Evolutionary conservation across 2,329 filamentous ascomycete species (phyloP), one percentile per base, ranked within the genome.

Genomic region (Helotiales sp.): DNA sequence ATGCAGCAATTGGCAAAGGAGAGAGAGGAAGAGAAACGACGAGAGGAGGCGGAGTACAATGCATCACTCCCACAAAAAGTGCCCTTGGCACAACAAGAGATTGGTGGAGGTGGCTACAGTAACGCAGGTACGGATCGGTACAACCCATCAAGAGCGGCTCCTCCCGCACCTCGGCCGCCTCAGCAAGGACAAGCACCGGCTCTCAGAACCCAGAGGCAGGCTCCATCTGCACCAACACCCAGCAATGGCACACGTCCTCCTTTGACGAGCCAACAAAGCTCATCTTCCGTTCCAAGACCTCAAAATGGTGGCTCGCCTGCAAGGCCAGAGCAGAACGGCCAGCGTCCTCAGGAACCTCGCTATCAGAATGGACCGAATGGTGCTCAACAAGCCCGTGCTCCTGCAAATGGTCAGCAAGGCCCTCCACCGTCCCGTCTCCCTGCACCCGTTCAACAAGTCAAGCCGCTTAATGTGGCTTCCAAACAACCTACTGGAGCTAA

Each of bases 1-100:
- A 78, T 83, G 57, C 75, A 78, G 31, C 76, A 80, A 62, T 65
- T 40, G 82, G 87, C 55, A 29, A 52, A 50, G 36, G 57, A 59
- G 62, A 77, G 80, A 1, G 83, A 86, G 62, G 88, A 91, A 66
- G 84, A 87, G 67, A 82, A 82, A 54, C 82, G 90, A 54, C 84
- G 88, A 63, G 91, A 96, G 52, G 80, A 90, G 66, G 92, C 95
- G 70, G 90, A 86, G 17, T 97, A 96, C 74, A 96, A 98, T 73
- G 89, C 91, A 33, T 91, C 90, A 24, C 77, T 97, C 59, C 93
- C 92, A 30, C 89, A 96, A 78, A 91, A 90, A 71, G 77, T 86
- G 10, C 90, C 91, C 2, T 70, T 95, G 64, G 92, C 93, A 30
- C 91, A 98, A 72, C 93, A 97, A 74, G 95, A 98, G 73, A 77